Conservation (phyloP, 2,329 filamentous ascomycete genomes). For the Biscogniauxia mediterranea region DNA sequence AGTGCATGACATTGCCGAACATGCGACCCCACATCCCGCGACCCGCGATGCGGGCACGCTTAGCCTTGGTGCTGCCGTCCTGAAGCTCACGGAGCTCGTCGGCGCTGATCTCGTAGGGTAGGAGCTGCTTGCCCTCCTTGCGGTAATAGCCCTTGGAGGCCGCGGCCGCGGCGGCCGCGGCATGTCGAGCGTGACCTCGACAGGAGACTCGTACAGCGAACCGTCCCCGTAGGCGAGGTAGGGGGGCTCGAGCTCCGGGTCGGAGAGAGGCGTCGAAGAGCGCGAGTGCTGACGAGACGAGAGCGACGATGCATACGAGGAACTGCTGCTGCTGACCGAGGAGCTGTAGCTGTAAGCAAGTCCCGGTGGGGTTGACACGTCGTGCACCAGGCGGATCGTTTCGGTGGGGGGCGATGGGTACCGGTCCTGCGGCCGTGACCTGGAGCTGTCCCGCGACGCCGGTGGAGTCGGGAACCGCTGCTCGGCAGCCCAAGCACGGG, state of each 20-base stretch:
- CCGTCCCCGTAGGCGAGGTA: slow-evolving; percentile 35
- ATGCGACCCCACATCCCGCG: slow-evolving; percentile 55
- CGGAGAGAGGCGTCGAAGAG: slow-evolving; percentile 51
- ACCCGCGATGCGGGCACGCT: slow-evolving; percentile 44
- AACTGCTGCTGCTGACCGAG: slow-evolving; percentile 39
- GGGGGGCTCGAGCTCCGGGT: slow-evolving; percentile 42
- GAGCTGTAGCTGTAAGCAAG: slow-evolving; percentile 44
- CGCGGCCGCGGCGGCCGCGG: slow-evolving; percentile 33
- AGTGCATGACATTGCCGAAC: slow-evolving; percentile 43
- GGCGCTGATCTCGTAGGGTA: slow-evolving; percentile 55
- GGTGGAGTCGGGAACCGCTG: slow-evolving; percentile 45
- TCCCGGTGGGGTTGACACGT: slow-evolving; percentile 45
- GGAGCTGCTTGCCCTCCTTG: slow-evolving; percentile 34
- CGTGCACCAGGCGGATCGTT: slow-evolving; percentile 38
- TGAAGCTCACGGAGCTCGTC: slow-evolving; percentile 53
- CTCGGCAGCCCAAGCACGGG: slow-evolving; percentile 37
- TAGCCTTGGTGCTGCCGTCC: slow-evolving; percentile 44
- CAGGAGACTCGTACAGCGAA: slow-evolving; percentile 50
- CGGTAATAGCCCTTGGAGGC: slow-evolving; percentile 22
- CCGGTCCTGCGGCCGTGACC: slow-evolving; percentile 36
- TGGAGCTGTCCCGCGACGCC: slow-evolving; percentile 41
- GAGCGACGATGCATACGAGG: slow-evolving; percentile 45
- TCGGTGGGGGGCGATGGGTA: slow-evolving; percentile 37
- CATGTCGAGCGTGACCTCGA: slow-evolving; percentile 43
- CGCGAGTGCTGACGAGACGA: slow-evolving; percentile 47